Percentiles rank a stretch among this genome's conserved stretches.
Conservation (phyloP, 441 rosid species). For the Corymbia citriodora region DNA sequence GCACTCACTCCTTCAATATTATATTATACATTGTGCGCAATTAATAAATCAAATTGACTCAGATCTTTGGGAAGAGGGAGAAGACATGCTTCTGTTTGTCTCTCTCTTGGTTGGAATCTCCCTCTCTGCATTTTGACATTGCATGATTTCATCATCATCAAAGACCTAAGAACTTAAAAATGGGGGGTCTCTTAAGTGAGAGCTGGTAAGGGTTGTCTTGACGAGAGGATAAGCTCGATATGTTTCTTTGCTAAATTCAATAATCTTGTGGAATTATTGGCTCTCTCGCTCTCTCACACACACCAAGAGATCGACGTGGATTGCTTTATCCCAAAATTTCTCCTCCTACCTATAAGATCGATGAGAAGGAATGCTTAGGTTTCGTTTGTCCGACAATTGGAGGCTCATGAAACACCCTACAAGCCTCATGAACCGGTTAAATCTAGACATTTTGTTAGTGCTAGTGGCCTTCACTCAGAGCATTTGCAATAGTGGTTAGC, state of each 20-base stretch:
- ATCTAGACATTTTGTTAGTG: neutral
- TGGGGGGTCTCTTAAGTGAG: slow-evolving; percentile 27
- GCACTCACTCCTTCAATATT: slow-evolving; percentile 19
- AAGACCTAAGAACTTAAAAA: slow-evolving; percentile 28
- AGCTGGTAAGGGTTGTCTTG: slow-evolving; percentile 30
- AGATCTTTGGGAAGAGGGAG: slow-evolving; percentile 23
- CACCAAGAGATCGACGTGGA: neutral
- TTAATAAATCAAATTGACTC: slow-evolving; percentile 14
- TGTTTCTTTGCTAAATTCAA: slow-evolving; percentile 5
- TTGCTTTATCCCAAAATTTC: neutral
- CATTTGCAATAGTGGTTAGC: neutral
- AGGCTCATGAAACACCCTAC: neutral
- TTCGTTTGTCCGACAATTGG: no score
- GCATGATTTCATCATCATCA: slow-evolving; percentile 28
- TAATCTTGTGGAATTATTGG: slow-evolving; percentile 24
- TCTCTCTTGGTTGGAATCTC: slow-evolving; percentile 54
- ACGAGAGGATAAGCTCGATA: slow-evolving; percentile 38
- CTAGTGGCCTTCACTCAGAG: neutral
- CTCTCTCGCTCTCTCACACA: neutral
- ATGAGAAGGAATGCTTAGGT: neutral
- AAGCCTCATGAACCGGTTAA: neutral
- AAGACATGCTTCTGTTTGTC: slow-evolving; percentile 65
- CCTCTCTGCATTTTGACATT: slow-evolving; percentile 18
- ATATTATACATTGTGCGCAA: neutral
- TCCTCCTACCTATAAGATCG: neutral